Evolutionary conservation across 2,329 filamentous ascomycete genomes (phyloP).

Genomic region (Periglandula ipomoeae): DNA sequence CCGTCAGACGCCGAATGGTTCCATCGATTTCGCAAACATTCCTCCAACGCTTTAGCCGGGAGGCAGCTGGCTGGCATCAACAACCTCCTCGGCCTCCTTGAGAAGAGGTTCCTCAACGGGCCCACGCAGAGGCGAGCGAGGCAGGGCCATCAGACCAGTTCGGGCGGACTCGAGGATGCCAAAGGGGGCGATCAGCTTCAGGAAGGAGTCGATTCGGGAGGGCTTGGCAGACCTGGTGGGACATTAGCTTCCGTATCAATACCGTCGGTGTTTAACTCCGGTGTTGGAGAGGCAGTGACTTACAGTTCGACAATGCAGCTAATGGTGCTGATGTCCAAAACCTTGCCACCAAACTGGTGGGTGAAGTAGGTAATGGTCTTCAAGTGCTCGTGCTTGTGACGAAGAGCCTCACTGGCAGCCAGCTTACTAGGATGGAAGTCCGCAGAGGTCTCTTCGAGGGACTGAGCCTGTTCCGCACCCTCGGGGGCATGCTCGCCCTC

Average conservation of each 20-base stretch:
- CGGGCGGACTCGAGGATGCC: constrained; percentile 93
- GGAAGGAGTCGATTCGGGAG: constrained; percentile 88
- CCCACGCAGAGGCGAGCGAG: constrained; percentile 78
- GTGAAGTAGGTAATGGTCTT: constrained; percentile 93
- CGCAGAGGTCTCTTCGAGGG: constrained; percentile 38
- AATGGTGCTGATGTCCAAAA: constrained; percentile 94
- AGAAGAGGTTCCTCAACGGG: constrained; percentile 57
- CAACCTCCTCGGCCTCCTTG: constrained; percentile 89
- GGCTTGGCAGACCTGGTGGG: constrained; percentile 73
- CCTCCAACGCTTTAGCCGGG: constrained; percentile 55
- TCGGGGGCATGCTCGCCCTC: constrained; percentile 36
- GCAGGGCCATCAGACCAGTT: constrained; percentile 93
- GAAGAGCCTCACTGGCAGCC: constrained; percentile 76
- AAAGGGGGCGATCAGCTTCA: constrained; percentile 90
- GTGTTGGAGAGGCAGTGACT: no score
- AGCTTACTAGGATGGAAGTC: constrained; percentile 90
- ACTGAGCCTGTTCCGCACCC: constrained; percentile 24
- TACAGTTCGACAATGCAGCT: constrained; percentile 98
- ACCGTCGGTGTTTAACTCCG: no score
- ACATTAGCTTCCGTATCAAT: neutral
- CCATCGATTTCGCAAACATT: neutral
- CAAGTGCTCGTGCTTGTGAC: constrained; percentile 96
- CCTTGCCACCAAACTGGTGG: constrained; percentile 96
- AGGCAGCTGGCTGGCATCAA: constrained; percentile 87
- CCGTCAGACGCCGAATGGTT: constrained; percentile 12